Base-by-base conservation (phyloP, 805 yeast genomes). In the Candida mattraensis region DNA sequence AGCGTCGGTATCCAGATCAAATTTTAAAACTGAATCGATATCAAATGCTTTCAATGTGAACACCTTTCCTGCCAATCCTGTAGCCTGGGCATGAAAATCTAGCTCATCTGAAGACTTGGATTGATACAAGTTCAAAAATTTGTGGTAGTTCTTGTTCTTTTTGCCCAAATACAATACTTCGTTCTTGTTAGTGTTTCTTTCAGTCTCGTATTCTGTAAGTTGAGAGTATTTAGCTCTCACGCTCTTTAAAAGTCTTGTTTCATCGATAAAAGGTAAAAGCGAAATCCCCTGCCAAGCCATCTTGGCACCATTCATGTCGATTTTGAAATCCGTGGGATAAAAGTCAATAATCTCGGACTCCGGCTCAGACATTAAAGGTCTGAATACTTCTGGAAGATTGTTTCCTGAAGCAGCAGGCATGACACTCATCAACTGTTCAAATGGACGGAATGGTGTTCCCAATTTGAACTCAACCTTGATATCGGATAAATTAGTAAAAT, bases 271-370 rank as follows among this genome's bases (percentile, higher is more conserved):
- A 0, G 98, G 97, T 37, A 89, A 64, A 25, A 89, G 63, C 1
- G 95, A 89, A 51, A 89, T 83, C 35, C 95, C 97, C 57, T 87
- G 94, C 98, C 98, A 89, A 33, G 91, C 71, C 87, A 84, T 83
- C 48, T 85, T 87, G 48, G 87, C 86, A 18, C 98, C 98, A 56
- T 89, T 88, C 96, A 89, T 87, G 62, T 89, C 98, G 46, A 89
- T 82, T 29, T 81, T 76, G 62, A 89, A 89, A 20, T 85, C 82
- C 39, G 77, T 85, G 0, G 98, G 98, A 53, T 89, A 89, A 48
- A 88, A 89, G 53, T 89, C 96, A 45, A 85, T 81, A 43, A 89
- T 87, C 35, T 83, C 94, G 25, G 95, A 85, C 28, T 76, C 76
- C 1, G 82, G 74, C 17, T 80, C 76, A 7, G 78, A 75, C 98